Base-by-base conservation (phyloP, 23 red algal genomes). In the Agarophyton chilense region DNA sequence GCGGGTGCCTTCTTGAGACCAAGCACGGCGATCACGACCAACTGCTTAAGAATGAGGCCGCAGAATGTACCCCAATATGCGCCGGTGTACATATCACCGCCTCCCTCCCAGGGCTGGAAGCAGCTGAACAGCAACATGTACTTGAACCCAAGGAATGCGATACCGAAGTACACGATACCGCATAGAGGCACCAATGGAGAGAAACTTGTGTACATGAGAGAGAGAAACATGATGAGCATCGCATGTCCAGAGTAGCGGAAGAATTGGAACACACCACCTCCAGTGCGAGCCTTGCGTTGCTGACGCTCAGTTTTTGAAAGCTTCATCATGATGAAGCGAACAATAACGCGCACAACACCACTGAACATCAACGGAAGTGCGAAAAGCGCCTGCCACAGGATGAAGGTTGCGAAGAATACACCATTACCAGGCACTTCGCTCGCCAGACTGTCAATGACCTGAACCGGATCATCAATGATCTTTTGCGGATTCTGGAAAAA, bases 271-370 rank as follows among this genome's bases (percentile, higher is more conserved):
- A 83, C 2, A 26, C 76, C 70, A 8, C 88, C 75, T 28, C 38
- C 34, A 9, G 64, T 44, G 28, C 77, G 51, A 16, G 78, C 78
- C 33, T 79, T 81, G 32, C 88, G 62, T 52, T 81, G 51, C 26
- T 82, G 74, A 76, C 88, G 88, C 57, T 92, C 88, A 34, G 88
- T 92, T 43, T 92, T 92, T 3, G 81, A 62, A 7, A 94, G 65
- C 68, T 94, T 94, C 50, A 80, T 16, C 39, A 84, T 21, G 13
- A 94, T 79, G 22, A 19, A 42, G 16, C 74, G 74, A 39, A 94
- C 4, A 71, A 94, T 94, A 35, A 87, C 70, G 4, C 91, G 81
- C 19, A 84, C 81, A 76, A 84, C 61, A 12, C 82, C 67, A 68
- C 77, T 84, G 18, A 94, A 45, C 46, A 55, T 7, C 22, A 94